phyloP scores from a whole-genome alignment of 148 eudicot genomes.

The Dianthus caryophyllus region DNA sequence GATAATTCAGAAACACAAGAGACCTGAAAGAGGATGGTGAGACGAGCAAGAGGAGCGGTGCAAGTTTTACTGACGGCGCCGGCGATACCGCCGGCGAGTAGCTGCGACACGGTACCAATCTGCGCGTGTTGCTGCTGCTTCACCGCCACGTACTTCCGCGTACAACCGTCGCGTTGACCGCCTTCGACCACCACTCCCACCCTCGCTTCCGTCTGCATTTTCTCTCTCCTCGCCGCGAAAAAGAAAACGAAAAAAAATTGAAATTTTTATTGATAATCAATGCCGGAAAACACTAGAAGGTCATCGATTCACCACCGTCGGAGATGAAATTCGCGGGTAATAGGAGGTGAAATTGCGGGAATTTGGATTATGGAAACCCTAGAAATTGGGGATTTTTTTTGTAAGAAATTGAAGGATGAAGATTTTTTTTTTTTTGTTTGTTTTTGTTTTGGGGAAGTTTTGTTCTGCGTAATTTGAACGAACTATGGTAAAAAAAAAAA shows the following conservation, averaged over 20 bases:
- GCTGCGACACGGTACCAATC: conserved; percentile 55
- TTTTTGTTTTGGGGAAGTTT: not conserved
- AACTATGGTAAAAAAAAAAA: not conserved
- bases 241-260: not conserved
- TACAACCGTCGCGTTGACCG: conserved; percentile 44
- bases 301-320: not conserved
- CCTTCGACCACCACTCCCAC: conserved; percentile 71
- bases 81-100: conserved; percentile 66
- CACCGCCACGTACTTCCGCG: conserved; percentile 33
- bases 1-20: not conserved
- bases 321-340: not conserved
- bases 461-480: conserved; percentile 28
- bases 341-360: no score
- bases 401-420: not conserved
- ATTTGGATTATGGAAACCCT: conserved; percentile 20
- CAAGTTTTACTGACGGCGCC: conserved; percentile 80
- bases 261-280: not conserved
- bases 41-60: conserved; percentile 70
- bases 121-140: conserved; percentile 34
- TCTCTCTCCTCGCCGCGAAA: conserved; percentile 4
- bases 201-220: conserved; percentile 87
- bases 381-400: conserved; percentile 12
- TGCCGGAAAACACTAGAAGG: conserved; percentile 22
- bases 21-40: conserved; percentile 71
- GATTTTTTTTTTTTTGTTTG: no score